These are phyloP conservation scores for Mycena haematopus DNA, from an alignment of 768 basidiomycete genomes.

Conservation along the genomic window DNA sequence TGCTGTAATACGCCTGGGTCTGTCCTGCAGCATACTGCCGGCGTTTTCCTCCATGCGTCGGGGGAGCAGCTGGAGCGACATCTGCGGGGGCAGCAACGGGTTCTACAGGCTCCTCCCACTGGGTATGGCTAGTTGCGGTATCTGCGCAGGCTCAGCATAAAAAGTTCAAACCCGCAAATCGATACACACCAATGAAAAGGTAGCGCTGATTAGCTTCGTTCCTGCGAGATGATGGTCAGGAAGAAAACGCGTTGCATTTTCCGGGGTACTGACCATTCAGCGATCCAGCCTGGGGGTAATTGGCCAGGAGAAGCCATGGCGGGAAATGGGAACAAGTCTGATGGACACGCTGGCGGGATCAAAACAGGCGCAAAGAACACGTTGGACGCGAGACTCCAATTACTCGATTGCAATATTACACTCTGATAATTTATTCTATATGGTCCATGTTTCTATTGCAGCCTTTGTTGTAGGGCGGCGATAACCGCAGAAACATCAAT, in stretches of 20 bases:
- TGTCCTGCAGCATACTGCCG: conserved; percentile 96
- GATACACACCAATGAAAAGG: conserved; percentile 83
- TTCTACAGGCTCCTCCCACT: conserved; percentile 83
- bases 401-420: conserved; percentile 10
- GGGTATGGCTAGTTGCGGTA: conserved; percentile 79
- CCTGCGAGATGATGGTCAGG: conserved; percentile 50
- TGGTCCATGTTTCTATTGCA: conserved; percentile 15
- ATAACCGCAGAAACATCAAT: conserved; percentile 27
- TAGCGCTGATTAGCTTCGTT: conserved; percentile 80
- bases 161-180: conserved; percentile 15
- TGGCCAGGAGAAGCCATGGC: conserved; percentile 60
- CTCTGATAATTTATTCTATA: too few species aligned
- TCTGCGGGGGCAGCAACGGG: conserved; percentile 39
- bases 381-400: conserved; percentile 1
- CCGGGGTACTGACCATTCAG: conserved; percentile 72
- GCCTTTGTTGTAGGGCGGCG: conserved; percentile 14
- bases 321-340: conserved; percentile 30
- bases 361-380: conserved; percentile 30
- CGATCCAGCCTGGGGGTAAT: conserved; percentile 90
- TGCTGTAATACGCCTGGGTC: conserved; percentile 82
- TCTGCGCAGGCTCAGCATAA: conserved; percentile 55
- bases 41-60: conserved; percentile 62
- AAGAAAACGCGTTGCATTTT: not conserved
- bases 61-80: conserved; percentile 52
- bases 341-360: conserved; percentile 29